A percentile compares a stretch with the other conserved stretches of the same genome.
Conservation (phyloP, 1,139 yeast genomes). For the Pichia sp. region DNA sequence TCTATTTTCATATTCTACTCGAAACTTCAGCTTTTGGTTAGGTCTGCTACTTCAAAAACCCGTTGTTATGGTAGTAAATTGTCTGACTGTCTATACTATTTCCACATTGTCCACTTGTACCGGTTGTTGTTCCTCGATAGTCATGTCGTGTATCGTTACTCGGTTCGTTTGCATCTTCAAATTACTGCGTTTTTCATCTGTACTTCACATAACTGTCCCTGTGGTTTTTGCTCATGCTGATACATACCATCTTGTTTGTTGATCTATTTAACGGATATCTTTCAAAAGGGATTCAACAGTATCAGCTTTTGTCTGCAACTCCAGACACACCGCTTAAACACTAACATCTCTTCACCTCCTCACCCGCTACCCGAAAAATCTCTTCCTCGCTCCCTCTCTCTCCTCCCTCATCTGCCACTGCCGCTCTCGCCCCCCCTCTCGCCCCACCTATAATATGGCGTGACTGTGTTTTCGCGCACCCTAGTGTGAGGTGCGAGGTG, state of each 20-base stretch:
- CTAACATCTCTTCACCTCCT: neutral
- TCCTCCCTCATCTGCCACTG: neutral
- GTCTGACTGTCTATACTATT: no score
- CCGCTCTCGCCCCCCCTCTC: neutral
- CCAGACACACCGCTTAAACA: neutral
- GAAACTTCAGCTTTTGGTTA: no score
- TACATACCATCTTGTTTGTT: slow-evolving; percentile 19
- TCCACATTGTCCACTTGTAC: no score
- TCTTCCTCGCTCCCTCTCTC: slow-evolving; percentile 2
- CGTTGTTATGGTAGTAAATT: no score
- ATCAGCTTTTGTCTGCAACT: neutral
- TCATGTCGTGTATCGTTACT: neutral
- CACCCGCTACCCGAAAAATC: slow-evolving; percentile 3
- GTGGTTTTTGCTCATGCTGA: neutral
- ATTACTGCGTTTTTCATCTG: no score
- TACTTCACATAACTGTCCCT: neutral
- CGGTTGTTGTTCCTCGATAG: no score
- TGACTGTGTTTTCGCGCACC: neutral
- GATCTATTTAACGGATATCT: slow-evolving; percentile 12
- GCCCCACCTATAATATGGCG: neutral
- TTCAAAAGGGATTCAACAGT: neutral
- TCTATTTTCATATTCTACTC: no score
- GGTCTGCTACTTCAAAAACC: no score
- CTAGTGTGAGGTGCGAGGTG: neutral
- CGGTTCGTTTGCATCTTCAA: neutral